Conservation (phyloP, 208 protist genomes). For the Herpetomonas tarakana region DNA sequence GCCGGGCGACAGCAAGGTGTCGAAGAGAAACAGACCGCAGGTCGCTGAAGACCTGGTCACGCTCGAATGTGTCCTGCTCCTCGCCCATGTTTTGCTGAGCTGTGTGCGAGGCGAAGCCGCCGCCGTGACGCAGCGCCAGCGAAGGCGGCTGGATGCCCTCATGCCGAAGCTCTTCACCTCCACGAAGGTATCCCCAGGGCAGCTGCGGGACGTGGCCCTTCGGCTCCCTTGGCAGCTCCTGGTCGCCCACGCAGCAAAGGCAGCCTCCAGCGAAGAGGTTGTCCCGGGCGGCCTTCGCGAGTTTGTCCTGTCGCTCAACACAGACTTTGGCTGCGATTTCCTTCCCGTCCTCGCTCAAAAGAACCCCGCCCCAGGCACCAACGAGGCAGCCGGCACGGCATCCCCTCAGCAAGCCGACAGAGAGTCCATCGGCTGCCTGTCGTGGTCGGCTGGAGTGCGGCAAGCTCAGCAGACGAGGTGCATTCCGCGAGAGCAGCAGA, state of each 20-base stretch:
- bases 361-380: no score
- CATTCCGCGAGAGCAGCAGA: no score
- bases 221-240: background rate
- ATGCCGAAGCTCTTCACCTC: background rate
- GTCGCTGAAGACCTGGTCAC: background rate
- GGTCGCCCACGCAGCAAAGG: background rate
- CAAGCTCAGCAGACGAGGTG: no score
- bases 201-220: background rate
- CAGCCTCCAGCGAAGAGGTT: background rate
- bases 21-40: no score
- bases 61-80: constrained; percentile 1
- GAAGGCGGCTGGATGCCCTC: background rate
- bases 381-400: no score
- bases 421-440: no score
- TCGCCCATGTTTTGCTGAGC: background rate
- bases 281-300: background rate
- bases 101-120: background rate
- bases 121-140: no score
- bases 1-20: no score
- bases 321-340: background rate
- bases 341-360: no score
- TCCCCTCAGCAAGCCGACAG: no score
- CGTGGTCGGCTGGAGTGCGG: no score
- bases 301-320: background rate
- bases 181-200: background rate